Base-by-base conservation (phyloP, 2,329 filamentous ascomycete species). In the Hyphodiscus sp. region DNA sequence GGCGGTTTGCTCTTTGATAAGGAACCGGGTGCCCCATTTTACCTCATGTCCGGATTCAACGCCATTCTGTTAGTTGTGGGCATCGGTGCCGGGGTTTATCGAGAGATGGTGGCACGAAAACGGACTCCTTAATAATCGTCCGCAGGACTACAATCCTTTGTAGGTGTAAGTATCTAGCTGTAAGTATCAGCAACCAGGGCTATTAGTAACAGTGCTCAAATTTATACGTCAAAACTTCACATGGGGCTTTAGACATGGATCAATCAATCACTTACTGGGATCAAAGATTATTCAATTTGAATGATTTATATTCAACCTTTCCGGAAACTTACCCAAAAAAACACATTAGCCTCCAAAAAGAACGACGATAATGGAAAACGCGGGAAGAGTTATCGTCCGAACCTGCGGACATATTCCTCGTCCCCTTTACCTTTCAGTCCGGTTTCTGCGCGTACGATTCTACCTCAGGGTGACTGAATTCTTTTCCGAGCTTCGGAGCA, bases 41-140 rank as follows among this genome's bases (percentile, higher is more conserved):
- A 91, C 68, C 86, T 97, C 77, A 92, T 99, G 85, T 91, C 91
- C 0, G 74, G 75, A 0, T 97, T 97, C 68, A 97, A 97, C 67
- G 87, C 72, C 0, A 59, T 89, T 1, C 69, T 96, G 51, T 73
- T 95, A 13, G 66, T 83, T 7, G 78, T 68, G 47, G 65, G 67
- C 1, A 56, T 62, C 38, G 66, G 61, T 7, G 61, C 58, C 48
- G 65, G 63, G 2, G 41, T 63, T 20, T 67, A 65, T 55, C 58
- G 62, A 1, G 66, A 68, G 47, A 8, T 64, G 29, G 46, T 42
- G 33, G 56, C 51, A 18, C 50, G 54, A 19, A 58, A 53, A 53
- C 41, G 38, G 41, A 33, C 30, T 33, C 33, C 44, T 13, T 20
- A 18, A 29, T 51, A 42, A 46, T 20, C 33, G 11, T 4, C 13